These are phyloP conservation scores for Dittrichia graveolens DNA, from an alignment of 129 eudicot species.

Conservation along the genomic window DNA sequence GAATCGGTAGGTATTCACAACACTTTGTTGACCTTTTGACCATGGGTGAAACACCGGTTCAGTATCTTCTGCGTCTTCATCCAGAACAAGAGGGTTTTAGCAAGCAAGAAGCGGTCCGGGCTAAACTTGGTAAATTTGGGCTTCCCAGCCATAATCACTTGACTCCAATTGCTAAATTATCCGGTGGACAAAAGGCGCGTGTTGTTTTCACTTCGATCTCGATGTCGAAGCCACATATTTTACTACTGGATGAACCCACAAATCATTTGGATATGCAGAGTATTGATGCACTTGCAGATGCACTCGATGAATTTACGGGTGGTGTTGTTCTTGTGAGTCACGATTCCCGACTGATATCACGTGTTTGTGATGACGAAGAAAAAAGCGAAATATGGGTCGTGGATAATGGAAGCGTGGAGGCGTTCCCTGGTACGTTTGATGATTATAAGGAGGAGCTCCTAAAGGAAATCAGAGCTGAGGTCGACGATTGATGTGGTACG, in stretches of 20 bases:
- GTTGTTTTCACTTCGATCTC: slow-evolving; percentile 26
- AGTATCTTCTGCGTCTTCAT: slow-evolving; percentile 21
- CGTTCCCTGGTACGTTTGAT: neutral
- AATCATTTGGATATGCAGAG: slow-evolving; percentile 29
- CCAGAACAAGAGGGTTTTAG: slow-evolving; percentile 24
- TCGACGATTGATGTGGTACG: slow-evolving; percentile 20
- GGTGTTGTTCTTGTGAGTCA: slow-evolving; percentile 26
- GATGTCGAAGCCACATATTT: slow-evolving; percentile 8
- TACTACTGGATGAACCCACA: slow-evolving; percentile 18
- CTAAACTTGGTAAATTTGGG: slow-evolving; percentile 23
- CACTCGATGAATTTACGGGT: slow-evolving; percentile 13
- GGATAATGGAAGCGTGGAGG: slow-evolving; percentile 13
- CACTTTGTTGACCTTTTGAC: slow-evolving; percentile 22
- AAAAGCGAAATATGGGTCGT: slow-evolving; percentile 7
- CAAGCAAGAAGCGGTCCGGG: slow-evolving; percentile 24
- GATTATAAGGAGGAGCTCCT: slow-evolving; percentile 16
- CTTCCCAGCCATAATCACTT: slow-evolving; percentile 23
- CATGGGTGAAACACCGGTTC: slow-evolving; percentile 18
- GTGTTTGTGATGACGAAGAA: slow-evolving; percentile 24
- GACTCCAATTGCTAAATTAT: slow-evolving; percentile 19
- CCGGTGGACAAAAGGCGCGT: slow-evolving; percentile 24
- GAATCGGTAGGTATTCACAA: slow-evolving; percentile 17
- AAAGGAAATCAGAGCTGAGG: slow-evolving; percentile 22
- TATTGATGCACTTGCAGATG: slow-evolving; percentile 27
- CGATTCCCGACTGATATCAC: slow-evolving; percentile 11